These are phyloP conservation scores for Fusarium nematophilum DNA, from an alignment of 2,329 filamentous ascomycete species.

Conservation along the genomic window DNA sequence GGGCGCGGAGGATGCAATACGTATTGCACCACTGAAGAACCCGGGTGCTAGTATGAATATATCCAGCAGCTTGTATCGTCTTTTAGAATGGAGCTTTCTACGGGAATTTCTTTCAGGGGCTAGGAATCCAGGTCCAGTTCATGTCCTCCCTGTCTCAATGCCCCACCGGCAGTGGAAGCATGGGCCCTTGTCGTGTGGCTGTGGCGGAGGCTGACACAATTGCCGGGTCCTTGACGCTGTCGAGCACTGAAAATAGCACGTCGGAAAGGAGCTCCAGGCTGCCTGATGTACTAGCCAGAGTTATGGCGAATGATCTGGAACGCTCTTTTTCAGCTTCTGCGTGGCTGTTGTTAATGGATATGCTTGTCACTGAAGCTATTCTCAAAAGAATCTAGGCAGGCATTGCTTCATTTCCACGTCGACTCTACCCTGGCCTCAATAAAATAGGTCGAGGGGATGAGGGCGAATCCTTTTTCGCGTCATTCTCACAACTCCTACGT, in stretches of 20 bases:
- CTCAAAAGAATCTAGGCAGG: background rate
- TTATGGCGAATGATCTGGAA: constrained; percentile 29
- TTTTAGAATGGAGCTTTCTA: too few relatives aligned
- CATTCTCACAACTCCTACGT: background rate
- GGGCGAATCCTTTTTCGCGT: background rate
- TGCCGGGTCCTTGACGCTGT: background rate
- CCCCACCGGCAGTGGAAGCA: constrained; percentile 12
- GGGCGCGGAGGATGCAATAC: too few relatives aligned
- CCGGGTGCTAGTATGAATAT: too few relatives aligned
- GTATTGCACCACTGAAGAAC: too few relatives aligned
- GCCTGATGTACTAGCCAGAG: background rate
- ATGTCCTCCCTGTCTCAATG: constrained; percentile 20
- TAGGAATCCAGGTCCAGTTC: constrained; percentile 8
- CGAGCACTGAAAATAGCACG: constrained; percentile 40
- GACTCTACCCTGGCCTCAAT: background rate
- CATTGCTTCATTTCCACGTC: background rate
- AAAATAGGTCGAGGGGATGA: background rate
- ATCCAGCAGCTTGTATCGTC: too few relatives aligned
- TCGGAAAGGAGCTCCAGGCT: too few relatives aligned
- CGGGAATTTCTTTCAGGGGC: constrained; percentile 1
- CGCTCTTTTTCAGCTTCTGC: background rate
- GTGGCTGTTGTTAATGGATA: too few relatives aligned
- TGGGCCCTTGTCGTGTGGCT: constrained; percentile 32
- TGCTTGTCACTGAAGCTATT: constrained; percentile 16
- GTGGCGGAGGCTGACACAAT: constrained; percentile 38